Conservation (phyloP, 2,329 filamentous ascomycete species). For the Mariannaea sp. region DNA sequence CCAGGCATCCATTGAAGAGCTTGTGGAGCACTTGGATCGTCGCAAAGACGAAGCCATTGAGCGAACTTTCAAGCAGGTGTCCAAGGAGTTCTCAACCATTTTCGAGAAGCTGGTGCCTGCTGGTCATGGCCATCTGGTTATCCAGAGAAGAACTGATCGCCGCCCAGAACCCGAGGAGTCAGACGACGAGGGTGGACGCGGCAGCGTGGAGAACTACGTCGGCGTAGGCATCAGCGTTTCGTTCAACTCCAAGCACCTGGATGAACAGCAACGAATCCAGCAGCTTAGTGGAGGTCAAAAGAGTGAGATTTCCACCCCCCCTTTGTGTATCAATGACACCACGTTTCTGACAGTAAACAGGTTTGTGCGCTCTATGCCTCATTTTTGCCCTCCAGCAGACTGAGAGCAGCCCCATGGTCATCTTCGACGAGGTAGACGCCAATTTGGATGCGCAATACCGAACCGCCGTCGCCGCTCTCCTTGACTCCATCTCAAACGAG, state of each 20-base stretch:
- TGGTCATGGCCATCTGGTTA: constrained; percentile 87
- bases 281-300: constrained; percentile 97
- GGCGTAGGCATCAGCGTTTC: constrained; percentile 97
- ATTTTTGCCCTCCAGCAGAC: constrained; percentile 99
- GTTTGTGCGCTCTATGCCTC: constrained; percentile 92
- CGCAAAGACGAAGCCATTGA: constrained; percentile 98
- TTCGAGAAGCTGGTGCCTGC: constrained; percentile 96
- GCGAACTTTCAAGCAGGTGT: constrained; percentile 97
- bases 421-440: constrained; percentile 98
- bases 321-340: background rate
- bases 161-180: constrained; percentile 64
- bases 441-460: constrained; percentile 98
- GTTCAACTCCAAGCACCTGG: constrained; percentile 94
- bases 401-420: constrained; percentile 96
- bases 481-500: constrained; percentile 75
- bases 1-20: constrained; percentile 85
- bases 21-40: constrained; percentile 90
- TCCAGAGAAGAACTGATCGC: constrained; percentile 85
- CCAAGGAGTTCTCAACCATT: constrained; percentile 86
- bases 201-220: constrained; percentile 89
- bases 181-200: constrained; percentile 66
- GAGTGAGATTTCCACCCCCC: constrained; percentile 63
- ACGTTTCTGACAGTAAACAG: constrained; percentile 48
- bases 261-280: constrained; percentile 97
- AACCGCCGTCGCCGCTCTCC: constrained; percentile 88